Conservation (phyloP, 1,284 basidiomycete genomes). For the Leucoagaricus sp. region DNA sequence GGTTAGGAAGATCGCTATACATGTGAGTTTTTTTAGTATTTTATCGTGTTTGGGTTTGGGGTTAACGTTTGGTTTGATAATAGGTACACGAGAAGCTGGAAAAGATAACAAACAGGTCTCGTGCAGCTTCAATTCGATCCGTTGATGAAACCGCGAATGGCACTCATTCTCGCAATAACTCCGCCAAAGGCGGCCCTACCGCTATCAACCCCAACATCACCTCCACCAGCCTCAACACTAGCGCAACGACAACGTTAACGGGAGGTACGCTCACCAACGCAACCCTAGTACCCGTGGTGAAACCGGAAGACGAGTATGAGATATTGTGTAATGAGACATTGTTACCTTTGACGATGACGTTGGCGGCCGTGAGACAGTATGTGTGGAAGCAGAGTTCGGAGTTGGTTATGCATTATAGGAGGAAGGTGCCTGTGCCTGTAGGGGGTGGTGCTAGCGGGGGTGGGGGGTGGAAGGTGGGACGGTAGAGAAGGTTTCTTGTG, state of each 20-base stretch:
- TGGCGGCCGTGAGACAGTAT: constrained; percentile 87
- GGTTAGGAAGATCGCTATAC: constrained; percentile 79
- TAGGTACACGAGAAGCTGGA: constrained; percentile 90
- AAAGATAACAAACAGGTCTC: constrained; percentile 39
- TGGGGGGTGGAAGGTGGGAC: neutral
- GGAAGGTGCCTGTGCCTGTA: constrained; percentile 34
- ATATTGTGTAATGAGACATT: constrained; percentile 84
- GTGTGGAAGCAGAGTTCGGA: constrained; percentile 84
- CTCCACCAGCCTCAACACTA: neutral
- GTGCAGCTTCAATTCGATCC: constrained; percentile 44
- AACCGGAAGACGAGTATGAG: constrained; percentile 81
- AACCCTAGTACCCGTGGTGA: constrained; percentile 16
- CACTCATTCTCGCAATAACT: constrained; percentile 15
- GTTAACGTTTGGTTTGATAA: neutral
- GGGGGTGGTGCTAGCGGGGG: neutral
- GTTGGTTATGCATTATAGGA: constrained; percentile 81
- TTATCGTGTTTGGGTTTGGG: neutral
- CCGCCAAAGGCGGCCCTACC: neutral
- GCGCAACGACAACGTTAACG: neutral
- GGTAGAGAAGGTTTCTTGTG: too few species aligned
- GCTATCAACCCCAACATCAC: neutral
- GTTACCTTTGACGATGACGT: constrained; percentile 83
- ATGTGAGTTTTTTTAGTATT: constrained; percentile 54
- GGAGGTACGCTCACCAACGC: neutral
- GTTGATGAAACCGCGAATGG: constrained; percentile 32